Evolutionary conservation across 148 eudicot species (phyloP).

Genomic region (Mesembryanthemum crystallinum): DNA sequence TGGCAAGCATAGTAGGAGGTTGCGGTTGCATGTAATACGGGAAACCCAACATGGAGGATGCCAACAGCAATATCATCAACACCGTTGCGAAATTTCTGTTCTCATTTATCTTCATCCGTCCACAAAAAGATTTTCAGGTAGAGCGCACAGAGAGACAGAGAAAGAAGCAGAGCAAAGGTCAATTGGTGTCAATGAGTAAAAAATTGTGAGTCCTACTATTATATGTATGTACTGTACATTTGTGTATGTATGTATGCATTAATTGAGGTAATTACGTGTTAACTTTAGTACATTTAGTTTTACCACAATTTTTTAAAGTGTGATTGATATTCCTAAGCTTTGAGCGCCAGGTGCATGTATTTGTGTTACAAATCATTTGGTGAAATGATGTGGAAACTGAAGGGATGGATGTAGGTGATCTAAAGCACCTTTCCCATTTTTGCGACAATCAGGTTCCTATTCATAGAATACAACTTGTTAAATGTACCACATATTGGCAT

Average conservation of each 20-base stretch:
- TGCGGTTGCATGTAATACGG: slow-evolving; percentile 32
- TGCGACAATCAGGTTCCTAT: not conserved
- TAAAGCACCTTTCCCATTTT: slow-evolving; percentile 5
- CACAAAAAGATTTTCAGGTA: no score
- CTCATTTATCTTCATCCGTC: not conserved
- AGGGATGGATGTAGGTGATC: not conserved
- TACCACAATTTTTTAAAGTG: no score
- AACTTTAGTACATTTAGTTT: no score
- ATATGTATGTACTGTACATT: no score
- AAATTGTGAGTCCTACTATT: no score
- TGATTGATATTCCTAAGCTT: not conserved
- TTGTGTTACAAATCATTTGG: not conserved
- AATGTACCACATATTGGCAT: not conserved
- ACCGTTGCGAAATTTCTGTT: slow-evolving; percentile 12
- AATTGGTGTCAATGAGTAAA: no score
- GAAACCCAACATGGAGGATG: slow-evolving; percentile 18
- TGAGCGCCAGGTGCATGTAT: slow-evolving; percentile 2
- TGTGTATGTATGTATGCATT: no score
- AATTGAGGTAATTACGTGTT: no score
- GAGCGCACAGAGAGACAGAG: no score
- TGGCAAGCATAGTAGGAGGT: slow-evolving; percentile 19
- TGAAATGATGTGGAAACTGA: slow-evolving; percentile 5
- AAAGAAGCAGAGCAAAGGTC: not conserved
- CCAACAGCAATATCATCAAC: slow-evolving; percentile 19
- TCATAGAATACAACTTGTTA: no score